Conservation (phyloP, 2,329 filamentous ascomycete genomes). For the Trichoderma sp. region DNA sequence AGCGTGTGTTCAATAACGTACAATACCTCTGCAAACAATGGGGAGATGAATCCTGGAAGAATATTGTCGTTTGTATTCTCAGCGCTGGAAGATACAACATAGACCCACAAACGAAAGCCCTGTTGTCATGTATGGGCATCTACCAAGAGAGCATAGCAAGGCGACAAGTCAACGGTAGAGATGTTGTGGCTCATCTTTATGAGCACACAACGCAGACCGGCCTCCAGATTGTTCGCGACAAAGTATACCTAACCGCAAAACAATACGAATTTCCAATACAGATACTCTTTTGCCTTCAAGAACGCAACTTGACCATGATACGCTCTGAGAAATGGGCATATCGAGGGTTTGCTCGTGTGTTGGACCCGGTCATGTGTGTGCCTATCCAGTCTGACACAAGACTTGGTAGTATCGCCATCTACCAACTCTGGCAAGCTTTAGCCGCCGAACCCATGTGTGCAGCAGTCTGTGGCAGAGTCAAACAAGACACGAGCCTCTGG, state of each 20-base stretch:
- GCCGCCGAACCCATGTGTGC: neutral
- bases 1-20: neutral
- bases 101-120: neutral
- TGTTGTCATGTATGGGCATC: neutral
- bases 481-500: neutral
- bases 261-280: neutral
- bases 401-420: neutral
- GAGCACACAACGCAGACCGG: neutral
- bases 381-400: neutral
- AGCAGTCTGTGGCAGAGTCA: neutral
- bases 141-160: neutral
- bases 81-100: neutral
- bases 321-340: neutral
- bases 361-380: neutral
- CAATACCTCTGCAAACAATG: neutral
- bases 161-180: neutral
- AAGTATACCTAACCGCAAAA: neutral
- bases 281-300: neutral
- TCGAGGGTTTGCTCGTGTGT: neutral
- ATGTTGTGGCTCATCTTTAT: neutral
- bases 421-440: neutral
- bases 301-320: neutral
- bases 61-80: neutral
- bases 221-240: neutral
- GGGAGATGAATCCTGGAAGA: neutral